These are phyloP conservation scores for Trichoderma koningii DNA, from an alignment of 2,329 filamentous ascomycete species.

Conservation along the genomic window DNA sequence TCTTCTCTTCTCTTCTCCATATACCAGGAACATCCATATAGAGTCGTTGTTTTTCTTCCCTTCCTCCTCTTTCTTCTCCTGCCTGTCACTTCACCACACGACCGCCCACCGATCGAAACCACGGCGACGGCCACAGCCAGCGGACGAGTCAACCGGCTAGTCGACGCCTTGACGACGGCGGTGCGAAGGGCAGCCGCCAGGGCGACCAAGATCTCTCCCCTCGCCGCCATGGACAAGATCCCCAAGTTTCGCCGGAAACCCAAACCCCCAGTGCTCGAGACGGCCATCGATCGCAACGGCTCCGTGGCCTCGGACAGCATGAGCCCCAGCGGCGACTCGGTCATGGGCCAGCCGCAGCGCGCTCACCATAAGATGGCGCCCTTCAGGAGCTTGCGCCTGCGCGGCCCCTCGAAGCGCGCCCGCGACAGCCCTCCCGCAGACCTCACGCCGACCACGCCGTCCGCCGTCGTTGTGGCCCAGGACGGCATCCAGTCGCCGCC, in stretches of 20 bases:
- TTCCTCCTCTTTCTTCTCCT: not conserved
- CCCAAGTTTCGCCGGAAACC: slow-evolving; percentile 48
- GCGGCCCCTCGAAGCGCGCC: slow-evolving; percentile 51
- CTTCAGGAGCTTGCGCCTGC: slow-evolving; percentile 50
- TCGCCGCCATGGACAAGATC: slow-evolving; percentile 45
- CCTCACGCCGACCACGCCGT: slow-evolving; percentile 36
- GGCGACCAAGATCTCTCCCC: slow-evolving; percentile 20
- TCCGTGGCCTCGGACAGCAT: slow-evolving; percentile 34
- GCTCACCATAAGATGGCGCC: slow-evolving; percentile 40
- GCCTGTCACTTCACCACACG: not conserved
- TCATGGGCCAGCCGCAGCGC: slow-evolving; percentile 31
- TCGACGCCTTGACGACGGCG: slow-evolving; percentile 51
- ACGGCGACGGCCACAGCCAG: slow-evolving; percentile 13
- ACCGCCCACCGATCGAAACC: slow-evolving; percentile 30
- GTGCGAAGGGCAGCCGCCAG: slow-evolving; percentile 40
- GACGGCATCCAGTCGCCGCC: slow-evolving; percentile 36
- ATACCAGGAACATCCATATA: slow-evolving; percentile 6
- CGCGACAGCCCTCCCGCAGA: slow-evolving; percentile 45
- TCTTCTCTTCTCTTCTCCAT: not conserved
- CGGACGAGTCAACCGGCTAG: slow-evolving; percentile 58
- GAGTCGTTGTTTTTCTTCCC: not conserved
- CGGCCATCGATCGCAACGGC: slow-evolving; percentile 42
- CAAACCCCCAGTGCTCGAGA: slow-evolving; percentile 48
- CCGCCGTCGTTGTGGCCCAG: slow-evolving; percentile 41
- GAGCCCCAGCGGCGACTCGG: slow-evolving; percentile 35